Conservation (phyloP, 2,329 filamentous ascomycete genomes). For the Tolypocladium amazonense region DNA sequence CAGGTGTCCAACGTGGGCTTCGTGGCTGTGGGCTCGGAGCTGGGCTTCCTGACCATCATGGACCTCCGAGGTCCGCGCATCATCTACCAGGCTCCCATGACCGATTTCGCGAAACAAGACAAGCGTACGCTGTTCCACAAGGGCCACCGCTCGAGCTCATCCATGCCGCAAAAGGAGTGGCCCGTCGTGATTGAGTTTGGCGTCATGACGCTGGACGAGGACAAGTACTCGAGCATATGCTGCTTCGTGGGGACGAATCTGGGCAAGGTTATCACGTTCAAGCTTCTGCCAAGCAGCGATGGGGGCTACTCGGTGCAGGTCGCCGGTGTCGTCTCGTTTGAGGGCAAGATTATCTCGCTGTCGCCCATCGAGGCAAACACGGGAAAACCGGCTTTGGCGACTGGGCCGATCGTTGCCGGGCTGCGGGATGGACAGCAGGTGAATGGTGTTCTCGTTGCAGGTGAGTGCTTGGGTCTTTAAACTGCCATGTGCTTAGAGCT, state of each 20-base stretch:
- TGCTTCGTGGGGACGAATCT: constrained; percentile 83
- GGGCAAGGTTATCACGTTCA: constrained; percentile 81
- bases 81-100: constrained; percentile 64
- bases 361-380: constrained; percentile 70
- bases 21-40: constrained; percentile 75
- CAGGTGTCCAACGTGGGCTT: constrained; percentile 91
- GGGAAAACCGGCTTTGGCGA: constrained; percentile 66
- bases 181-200: constrained; percentile 80
- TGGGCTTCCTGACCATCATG: constrained; percentile 69
- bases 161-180: constrained; percentile 50
- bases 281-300: constrained; percentile 67
- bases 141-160: constrained; percentile 21
- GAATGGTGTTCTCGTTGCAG: constrained; percentile 71
- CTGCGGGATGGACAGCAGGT: constrained; percentile 65
- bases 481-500: constrained; percentile 6
- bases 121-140: constrained; percentile 66
- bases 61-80: constrained; percentile 81
- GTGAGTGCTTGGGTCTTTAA: constrained; percentile 27
- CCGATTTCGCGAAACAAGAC: constrained; percentile 65
- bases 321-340: constrained; percentile 56
- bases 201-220: constrained; percentile 86
- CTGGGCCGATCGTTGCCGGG: constrained; percentile 62
- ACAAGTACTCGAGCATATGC: constrained; percentile 88
- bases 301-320: constrained; percentile 59
- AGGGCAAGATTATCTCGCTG: constrained; percentile 64